Percentiles rank a stretch among this genome's conserved stretches.
phyloP scores from a whole-genome alignment of 2,329 filamentous ascomycete genomes.

The Cladosporium sp. region DNA sequence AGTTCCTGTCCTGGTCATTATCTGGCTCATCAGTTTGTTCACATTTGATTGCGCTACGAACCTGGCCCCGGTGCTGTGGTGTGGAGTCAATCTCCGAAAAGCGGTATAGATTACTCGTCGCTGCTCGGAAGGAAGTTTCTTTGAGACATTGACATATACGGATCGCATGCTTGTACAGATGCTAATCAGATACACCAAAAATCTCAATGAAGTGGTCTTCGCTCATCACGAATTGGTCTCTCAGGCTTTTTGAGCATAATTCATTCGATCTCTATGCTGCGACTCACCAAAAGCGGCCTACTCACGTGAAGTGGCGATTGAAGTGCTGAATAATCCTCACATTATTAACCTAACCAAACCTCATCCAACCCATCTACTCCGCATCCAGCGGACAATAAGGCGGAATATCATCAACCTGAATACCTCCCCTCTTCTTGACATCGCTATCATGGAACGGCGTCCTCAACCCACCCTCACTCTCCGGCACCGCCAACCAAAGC shows the following conservation, averaged over 20 bases:
- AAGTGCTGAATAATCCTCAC: too few relatives aligned
- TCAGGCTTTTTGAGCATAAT: too few relatives aligned
- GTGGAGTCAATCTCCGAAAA: slow-evolving; percentile 36
- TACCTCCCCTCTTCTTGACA: slow-evolving; percentile 81
- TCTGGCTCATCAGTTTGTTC: slow-evolving; percentile 55
- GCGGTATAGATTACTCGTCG: slow-evolving; percentile 15
- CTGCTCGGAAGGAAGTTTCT: too few relatives aligned
- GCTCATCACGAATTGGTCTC: too few relatives aligned
- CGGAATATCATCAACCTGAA: slow-evolving; percentile 74
- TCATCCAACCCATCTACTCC: slow-evolving; percentile 47
- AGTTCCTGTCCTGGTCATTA: slow-evolving; percentile 54
- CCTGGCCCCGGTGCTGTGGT: slow-evolving; percentile 48
- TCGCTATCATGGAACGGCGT: slow-evolving; percentile 73
- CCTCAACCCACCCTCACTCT: slow-evolving; percentile 76
- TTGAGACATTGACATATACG: too few relatives aligned
- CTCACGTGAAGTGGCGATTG: too few relatives aligned
- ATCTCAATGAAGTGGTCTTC: too few relatives aligned
- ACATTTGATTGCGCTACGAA: slow-evolving; percentile 49
- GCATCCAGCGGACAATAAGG: slow-evolving; percentile 71
- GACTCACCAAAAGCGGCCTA: too few relatives aligned
- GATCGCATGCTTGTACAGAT: too few relatives aligned
- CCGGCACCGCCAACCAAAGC: slow-evolving; percentile 74
- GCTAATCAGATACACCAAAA: background rate
- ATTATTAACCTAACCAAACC: too few relatives aligned
- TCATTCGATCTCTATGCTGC: too few relatives aligned